phyloP scores from a whole-genome alignment of 164 flowering plant species.

The Saururus chinensis region DNA sequence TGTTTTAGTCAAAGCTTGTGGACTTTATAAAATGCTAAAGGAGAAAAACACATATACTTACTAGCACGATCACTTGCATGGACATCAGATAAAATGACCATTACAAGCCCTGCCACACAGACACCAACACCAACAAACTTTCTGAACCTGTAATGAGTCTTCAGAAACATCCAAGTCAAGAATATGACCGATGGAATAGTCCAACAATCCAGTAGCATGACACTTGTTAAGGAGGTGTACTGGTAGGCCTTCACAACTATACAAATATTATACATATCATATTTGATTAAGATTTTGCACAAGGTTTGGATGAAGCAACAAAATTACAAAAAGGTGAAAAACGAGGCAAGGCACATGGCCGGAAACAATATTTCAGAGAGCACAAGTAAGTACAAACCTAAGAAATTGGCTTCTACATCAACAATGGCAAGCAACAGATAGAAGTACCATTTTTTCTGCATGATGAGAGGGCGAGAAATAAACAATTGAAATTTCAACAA shows the following conservation, averaged over 20 bases:
- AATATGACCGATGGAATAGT: conserved; percentile 79
- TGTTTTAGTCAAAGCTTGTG: neutral
- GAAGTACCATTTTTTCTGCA: conserved; percentile 93
- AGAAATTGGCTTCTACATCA: conserved; percentile 93
- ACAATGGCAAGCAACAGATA: conserved; percentile 73
- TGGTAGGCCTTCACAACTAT: conserved; percentile 97
- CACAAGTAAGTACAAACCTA: conserved; percentile 37
- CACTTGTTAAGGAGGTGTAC: conserved; percentile 89
- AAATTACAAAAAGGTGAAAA: too few relatives aligned
- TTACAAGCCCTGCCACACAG: conserved; percentile 77
- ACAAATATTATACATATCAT: neutral
- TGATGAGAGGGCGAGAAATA: neutral
- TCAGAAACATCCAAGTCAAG: conserved; percentile 83
- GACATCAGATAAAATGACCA: conserved; percentile 85
- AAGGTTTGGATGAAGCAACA: too few relatives aligned
- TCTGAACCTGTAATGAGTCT: conserved; percentile 59
- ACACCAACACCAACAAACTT: conserved; percentile 61
- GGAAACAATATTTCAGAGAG: neutral
- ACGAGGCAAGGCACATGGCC: neutral
- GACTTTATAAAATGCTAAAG: neutral
- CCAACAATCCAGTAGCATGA: conserved; percentile 94
- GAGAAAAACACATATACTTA: conserved; percentile 9
- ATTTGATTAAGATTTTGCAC: too few relatives aligned
- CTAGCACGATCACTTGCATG: conserved; percentile 72
- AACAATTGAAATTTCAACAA: too few relatives aligned